Conservation (phyloP, 2,329 filamentous ascomycete species). For the Aspergillus quadricinctus region DNA sequence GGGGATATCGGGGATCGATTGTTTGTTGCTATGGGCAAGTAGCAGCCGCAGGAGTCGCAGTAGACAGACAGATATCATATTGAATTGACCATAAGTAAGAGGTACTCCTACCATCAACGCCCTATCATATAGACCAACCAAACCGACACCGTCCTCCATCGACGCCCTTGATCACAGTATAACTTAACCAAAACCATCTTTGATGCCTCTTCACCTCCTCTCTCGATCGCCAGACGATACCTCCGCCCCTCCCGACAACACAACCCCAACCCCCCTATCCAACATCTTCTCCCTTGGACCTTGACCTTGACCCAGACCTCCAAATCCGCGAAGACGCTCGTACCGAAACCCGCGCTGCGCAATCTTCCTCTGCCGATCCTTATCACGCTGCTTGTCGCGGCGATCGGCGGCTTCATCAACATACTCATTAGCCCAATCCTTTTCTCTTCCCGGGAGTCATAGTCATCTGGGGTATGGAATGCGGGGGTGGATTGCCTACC, state of each 20-base stretch:
- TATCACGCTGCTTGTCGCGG: conserved; percentile 25
- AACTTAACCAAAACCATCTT: background rate
- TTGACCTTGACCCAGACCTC: too few species aligned
- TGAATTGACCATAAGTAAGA: too few species aligned
- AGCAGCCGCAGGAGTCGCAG: conserved; percentile 1
- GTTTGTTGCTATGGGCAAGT: conserved; percentile 87
- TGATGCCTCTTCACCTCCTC: background rate
- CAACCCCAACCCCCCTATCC: conserved; percentile 13
- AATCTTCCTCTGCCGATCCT: conserved; percentile 3
- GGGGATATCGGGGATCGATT: conserved; percentile 88
- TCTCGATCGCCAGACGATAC: conserved; percentile 9
- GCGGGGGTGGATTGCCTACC: conserved; percentile 15
- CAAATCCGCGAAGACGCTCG: conserved; percentile 1
- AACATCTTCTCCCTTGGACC: conserved; percentile 27
- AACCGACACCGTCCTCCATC: too few species aligned
- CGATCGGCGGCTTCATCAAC: conserved; percentile 18
- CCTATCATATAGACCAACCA: too few species aligned
- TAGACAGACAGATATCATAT: too few species aligned
- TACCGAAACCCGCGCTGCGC: conserved; percentile 16
- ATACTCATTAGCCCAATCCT: too few species aligned
- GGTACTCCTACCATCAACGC: too few species aligned
- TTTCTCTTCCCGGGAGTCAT: too few species aligned
- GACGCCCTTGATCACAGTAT: too few species aligned
- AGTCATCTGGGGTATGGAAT: background rate
- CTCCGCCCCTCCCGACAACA: conserved; percentile 8